Base-by-base conservation (phyloP, 371 early-diverging fungal genomes). In the Mortierella sp. region DNA sequence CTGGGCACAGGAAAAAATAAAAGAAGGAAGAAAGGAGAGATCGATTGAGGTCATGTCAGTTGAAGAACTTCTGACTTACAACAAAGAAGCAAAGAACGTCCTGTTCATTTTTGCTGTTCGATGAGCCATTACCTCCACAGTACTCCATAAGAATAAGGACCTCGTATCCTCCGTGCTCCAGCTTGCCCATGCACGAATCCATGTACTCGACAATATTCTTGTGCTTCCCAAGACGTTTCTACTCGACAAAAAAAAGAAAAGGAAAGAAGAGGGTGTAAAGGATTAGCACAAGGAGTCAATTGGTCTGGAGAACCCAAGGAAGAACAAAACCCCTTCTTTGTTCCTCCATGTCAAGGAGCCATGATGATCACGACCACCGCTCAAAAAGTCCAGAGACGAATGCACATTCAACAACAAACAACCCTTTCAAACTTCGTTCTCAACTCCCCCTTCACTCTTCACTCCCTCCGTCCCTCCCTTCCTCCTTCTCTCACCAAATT, bases 121-220 rank as follows among this genome's bases (percentile, higher is more conserved):
- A 31, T 19, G 14, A 26, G 28, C 31, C 7, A 26, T 77, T 91
- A 94, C 97, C 95, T 26, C 93, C 89, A 84, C 98, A 98, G 84
- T 95, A 94, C 82, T 97, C 98, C 97, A 97, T 97, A 78, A 97
- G 89, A 45, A 98, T 97, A 70, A 95, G 90, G 7, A 96, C 93
- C 79, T 97, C 95, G 80, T 89, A 95, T 13, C 95, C 96, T 24
- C 93, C 94, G 3, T 89, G 87, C 28, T 89, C 90, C n/a, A 92
- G 83, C 72, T 91, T 89, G 54, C 91, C 90, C 47, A 93, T 91
- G 77, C 92, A 91, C 63, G 95, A 94, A 77, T 96, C 97, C 79
- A 94, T 92, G 81, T 94, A 96, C 48, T 90, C 88, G 21, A 96
- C 96, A 80, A 97, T 96, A 85, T 97, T 94, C 68, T 95, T 92